phyloP scores from a whole-genome alignment of 1,284 basidiomycete species.

The Rhodotorula mucilaginosa region DNA sequence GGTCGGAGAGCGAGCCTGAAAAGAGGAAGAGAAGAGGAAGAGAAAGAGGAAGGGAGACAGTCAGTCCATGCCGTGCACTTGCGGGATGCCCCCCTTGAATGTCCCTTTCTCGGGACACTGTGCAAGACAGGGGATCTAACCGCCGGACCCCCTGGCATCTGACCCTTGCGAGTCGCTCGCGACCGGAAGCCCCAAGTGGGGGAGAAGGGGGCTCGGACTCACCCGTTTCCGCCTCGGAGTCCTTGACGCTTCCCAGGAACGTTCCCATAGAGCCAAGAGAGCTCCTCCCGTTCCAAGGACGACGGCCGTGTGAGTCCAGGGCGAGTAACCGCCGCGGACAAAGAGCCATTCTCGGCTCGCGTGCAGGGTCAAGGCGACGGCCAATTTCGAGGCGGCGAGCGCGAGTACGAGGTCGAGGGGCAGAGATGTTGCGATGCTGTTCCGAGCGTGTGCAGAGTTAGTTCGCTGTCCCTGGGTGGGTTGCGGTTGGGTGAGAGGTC shows the following conservation, averaged over 20 bases:
- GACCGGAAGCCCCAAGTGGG: background rate
- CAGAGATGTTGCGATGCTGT: constrained; percentile 19
- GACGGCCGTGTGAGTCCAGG: constrained; percentile 27
- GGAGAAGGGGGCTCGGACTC: background rate
- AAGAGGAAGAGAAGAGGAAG: too few species aligned
- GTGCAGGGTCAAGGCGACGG: constrained; percentile 40
- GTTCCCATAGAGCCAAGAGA: constrained; percentile 22
- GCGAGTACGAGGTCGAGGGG: constrained; percentile 41
- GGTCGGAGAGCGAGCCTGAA: background rate
- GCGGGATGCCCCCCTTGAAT: too few species aligned
- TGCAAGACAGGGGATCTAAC: too few species aligned
- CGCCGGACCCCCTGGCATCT: background rate
- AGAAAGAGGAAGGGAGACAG: too few species aligned
- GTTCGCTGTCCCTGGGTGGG: too few species aligned
- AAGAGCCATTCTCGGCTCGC: constrained; percentile 40
- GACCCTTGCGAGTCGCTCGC: too few species aligned
- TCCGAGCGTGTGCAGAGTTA: too few species aligned
- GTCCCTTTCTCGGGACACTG: too few species aligned
- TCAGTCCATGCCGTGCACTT: too few species aligned
- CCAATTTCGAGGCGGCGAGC: constrained; percentile 39
- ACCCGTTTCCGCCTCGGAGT: constrained; percentile 29
- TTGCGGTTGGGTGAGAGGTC: too few species aligned
- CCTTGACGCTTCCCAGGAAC: constrained; percentile 22
- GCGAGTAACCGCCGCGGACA: constrained; percentile 16
- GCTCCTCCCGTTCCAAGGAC: constrained; percentile 24